phyloP scores from a whole-genome alignment of 345 rosid species.

The Punica granatum region DNA sequence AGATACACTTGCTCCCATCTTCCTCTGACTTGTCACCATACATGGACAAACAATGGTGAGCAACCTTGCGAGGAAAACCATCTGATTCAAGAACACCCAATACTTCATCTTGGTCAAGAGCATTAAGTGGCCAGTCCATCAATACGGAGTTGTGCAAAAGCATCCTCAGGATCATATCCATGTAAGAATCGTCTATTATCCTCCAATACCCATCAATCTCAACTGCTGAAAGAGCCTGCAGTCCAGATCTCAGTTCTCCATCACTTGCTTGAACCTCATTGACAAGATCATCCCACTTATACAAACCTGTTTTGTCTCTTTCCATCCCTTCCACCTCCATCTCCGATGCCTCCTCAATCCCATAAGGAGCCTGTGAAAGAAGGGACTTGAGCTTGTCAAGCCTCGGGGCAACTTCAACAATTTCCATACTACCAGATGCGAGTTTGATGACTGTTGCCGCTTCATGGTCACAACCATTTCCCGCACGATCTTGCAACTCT shows the following conservation, averaged over 20 bases:
- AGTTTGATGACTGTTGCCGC: constrained; percentile 46
- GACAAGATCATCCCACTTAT: constrained; percentile 65
- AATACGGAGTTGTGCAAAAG: constrained; percentile 55
- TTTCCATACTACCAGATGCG: constrained; percentile 73
- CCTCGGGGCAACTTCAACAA: constrained; percentile 78
- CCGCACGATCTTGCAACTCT: constrained; percentile 22
- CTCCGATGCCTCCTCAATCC: constrained; percentile 33
- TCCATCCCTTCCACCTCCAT: constrained; percentile 27
- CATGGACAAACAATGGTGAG: constrained; percentile 50
- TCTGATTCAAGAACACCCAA: constrained; percentile 47
- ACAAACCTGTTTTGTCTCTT: constrained; percentile 24
- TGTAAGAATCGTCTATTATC: constrained; percentile 53
- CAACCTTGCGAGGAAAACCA: constrained; percentile 51
- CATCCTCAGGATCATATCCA: constrained; percentile 57
- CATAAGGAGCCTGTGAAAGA: constrained; percentile 48
- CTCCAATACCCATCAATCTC: constrained; percentile 93
- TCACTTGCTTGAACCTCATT: constrained; percentile 76
- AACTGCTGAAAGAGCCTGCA: constrained; percentile 56
- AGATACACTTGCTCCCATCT: constrained; percentile 17
- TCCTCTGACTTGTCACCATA: constrained; percentile 44
- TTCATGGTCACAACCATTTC: constrained; percentile 12
- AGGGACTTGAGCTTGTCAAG: constrained; percentile 68
- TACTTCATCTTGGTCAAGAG: constrained; percentile 54
- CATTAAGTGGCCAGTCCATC: constrained; percentile 63
- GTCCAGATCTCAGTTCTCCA: constrained; percentile 50